These are phyloP conservation scores for Pythium coloratum DNA, from an alignment of 352 stramenopile genomes.

Conservation along the genomic window DNA sequence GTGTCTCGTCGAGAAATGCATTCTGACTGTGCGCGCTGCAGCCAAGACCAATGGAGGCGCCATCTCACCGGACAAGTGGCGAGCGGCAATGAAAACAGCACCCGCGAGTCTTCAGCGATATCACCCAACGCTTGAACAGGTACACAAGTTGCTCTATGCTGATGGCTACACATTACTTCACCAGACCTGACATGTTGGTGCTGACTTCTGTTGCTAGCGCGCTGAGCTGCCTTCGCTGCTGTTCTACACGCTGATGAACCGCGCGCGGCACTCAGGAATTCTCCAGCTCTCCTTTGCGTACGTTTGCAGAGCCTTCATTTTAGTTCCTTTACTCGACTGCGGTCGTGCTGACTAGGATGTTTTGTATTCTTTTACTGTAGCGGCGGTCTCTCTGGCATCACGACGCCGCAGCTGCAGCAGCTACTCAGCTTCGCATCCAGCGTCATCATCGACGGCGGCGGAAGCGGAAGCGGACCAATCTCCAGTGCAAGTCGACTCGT, in stretches of 20 bases:
- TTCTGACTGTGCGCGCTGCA: constrained; percentile 42
- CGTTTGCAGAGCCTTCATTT: background rate
- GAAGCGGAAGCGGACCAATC: background rate
- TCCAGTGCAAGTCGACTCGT: constrained; percentile 30
- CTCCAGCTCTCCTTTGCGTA: constrained; percentile 66
- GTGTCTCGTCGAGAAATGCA: constrained; percentile 45
- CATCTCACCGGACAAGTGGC: constrained; percentile 25
- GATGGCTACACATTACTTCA: background rate
- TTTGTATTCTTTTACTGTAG: constrained; percentile 12
- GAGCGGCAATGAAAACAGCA: constrained; percentile 18
- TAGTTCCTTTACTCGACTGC: too few relatives aligned
- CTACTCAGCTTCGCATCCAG: constrained; percentile 56
- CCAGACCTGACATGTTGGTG: background rate
- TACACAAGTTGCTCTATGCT: constrained; percentile 16
- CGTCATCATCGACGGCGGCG: constrained; percentile 54
- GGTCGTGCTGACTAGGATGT: background rate
- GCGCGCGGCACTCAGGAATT: constrained; percentile 59
- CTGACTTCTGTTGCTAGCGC: constrained; percentile 26
- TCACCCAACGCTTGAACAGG: constrained; percentile 49
- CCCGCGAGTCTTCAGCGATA: background rate
- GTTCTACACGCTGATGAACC: constrained; percentile 75
- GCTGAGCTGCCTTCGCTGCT: constrained; percentile 61
- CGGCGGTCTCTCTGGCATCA: constrained; percentile 40
- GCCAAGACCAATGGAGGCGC: constrained; percentile 12
- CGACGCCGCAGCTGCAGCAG: constrained; percentile 45